Conservation (phyloP, 1,284 basidiomycete species). For the Papiliotrema terrestris region DNA sequence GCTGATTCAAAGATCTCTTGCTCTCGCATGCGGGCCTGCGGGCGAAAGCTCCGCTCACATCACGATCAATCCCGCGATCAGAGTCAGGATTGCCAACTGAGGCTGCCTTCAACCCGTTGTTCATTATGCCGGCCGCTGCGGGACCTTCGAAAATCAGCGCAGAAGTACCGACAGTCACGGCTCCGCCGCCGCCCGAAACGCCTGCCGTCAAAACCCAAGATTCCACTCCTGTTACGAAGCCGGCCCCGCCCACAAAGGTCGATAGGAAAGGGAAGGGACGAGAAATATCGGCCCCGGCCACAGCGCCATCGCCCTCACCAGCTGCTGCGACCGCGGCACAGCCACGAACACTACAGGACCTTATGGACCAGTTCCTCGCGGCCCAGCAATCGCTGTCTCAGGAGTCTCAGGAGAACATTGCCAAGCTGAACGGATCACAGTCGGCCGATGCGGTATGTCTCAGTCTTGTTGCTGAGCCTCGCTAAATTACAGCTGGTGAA, state of each 20-base stretch:
- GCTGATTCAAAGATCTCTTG: slow-evolving; percentile 2
- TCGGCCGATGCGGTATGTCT: background rate
- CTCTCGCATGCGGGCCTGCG: background rate
- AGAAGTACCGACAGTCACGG: background rate
- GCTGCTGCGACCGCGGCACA: background rate
- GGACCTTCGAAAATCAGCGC: background rate
- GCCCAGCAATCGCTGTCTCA: slow-evolving; percentile 4
- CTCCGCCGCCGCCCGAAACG: background rate
- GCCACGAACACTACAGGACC: background rate
- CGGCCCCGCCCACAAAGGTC: background rate
- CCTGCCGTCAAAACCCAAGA: background rate
- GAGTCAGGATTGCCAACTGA: background rate
- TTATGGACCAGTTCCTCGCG: slow-evolving; percentile 9
- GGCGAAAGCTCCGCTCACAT: background rate
- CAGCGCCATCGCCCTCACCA: background rate
- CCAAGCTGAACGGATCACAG: background rate
- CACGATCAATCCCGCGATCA: background rate
- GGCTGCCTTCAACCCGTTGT: slow-evolving; percentile 10
- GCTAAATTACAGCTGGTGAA: slow-evolving; percentile 18
- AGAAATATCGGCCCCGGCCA: no score
- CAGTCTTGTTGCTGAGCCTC: no score
- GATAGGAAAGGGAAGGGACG: no score
- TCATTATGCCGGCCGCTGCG: slow-evolving; percentile 2
- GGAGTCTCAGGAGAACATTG: background rate
- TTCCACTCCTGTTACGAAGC: background rate